These are phyloP conservation scores for Letharia columbiana DNA, from an alignment of 495 filamentous ascomycete species.

Conservation along the genomic window DNA sequence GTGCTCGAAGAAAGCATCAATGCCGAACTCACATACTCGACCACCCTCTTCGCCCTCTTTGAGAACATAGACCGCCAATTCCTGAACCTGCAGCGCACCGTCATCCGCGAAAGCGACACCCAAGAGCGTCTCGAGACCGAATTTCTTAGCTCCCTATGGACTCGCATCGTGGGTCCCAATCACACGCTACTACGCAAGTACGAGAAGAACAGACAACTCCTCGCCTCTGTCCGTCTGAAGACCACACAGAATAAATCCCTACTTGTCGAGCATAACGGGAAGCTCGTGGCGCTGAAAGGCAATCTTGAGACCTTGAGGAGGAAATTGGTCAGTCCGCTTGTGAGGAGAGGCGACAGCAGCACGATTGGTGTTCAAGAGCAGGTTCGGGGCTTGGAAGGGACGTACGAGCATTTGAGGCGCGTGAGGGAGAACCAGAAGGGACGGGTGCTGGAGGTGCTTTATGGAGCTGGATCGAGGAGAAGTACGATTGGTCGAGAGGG, in stretches of 20 bases:
- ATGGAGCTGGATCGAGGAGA: slow-evolving; percentile 46
- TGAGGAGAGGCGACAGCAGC: slow-evolving; percentile 53
- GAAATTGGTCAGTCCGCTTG: slow-evolving; percentile 72
- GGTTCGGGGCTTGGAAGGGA: slow-evolving; percentile 69
- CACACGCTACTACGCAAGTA: slow-evolving; percentile 68
- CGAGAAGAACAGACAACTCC: slow-evolving; percentile 70
- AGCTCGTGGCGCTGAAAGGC: slow-evolving; percentile 67
- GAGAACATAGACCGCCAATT: slow-evolving; percentile 84
- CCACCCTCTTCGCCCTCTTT: slow-evolving; percentile 71
- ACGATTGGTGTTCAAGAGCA: slow-evolving; percentile 63
- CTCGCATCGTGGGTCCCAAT: slow-evolving; percentile 66
- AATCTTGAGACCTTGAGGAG: slow-evolving; percentile 68
- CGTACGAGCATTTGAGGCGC: slow-evolving; percentile 61
- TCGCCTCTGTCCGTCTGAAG: slow-evolving; percentile 66
- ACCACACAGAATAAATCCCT: slow-evolving; percentile 81
- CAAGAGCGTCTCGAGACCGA: slow-evolving; percentile 74
- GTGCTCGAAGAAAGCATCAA: slow-evolving; percentile 83
- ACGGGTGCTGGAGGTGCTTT: slow-evolving; percentile 72
- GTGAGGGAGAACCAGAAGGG: slow-evolving; percentile 71
- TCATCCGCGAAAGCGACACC: slow-evolving; percentile 67
- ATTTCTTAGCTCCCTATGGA: slow-evolving; percentile 77
- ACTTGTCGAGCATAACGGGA: slow-evolving; percentile 72
- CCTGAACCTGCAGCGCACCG: slow-evolving; percentile 75
- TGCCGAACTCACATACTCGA: slow-evolving; percentile 66
- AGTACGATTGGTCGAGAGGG: slow-evolving; percentile 21